Percentiles rank a stretch among this genome's conserved stretches.
Evolutionary conservation across 2,329 filamentous ascomycete species (phyloP).

Genomic region (Allantophomopsis lycopodina): DNA sequence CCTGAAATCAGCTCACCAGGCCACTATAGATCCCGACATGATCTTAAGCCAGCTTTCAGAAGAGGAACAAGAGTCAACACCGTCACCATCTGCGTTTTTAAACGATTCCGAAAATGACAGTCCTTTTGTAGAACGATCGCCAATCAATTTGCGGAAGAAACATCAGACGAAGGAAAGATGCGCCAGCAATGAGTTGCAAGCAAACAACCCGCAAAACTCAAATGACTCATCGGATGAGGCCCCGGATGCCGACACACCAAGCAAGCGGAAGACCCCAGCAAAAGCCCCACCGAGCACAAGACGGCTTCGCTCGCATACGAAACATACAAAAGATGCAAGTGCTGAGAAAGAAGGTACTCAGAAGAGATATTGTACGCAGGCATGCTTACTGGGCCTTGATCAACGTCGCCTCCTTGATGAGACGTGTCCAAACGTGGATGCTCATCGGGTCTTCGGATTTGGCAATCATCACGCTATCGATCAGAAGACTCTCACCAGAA

Average conservation of each 20-base stretch:
- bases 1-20: constrained; percentile 4
- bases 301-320: constrained; percentile 1
- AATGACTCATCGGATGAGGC: constrained; percentile 6
- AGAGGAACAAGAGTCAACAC: neutral
- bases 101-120: constrained; percentile 1
- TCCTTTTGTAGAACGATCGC: constrained; percentile 1
- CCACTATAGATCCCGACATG: neutral
- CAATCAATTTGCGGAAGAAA: neutral
- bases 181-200: constrained; percentile 4
- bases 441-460: constrained; percentile 5
- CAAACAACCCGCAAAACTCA: constrained; percentile 4
- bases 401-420: constrained; percentile 6
- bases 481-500: constrained; percentile 5
- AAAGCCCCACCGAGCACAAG: constrained; percentile 5
- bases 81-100: constrained; percentile 2
- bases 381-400: constrained; percentile 9
- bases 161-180: constrained; percentile 1
- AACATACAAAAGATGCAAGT: constrained; percentile 1
- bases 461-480: constrained; percentile 6
- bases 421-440: constrained; percentile 8
- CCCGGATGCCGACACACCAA: neutral
- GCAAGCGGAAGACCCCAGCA: constrained; percentile 3
- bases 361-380: constrained; percentile 7
- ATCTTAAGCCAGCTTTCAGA: neutral
- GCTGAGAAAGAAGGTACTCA: constrained; percentile 7